Percentiles rank a stretch among this genome's conserved stretches.
Conservation (phyloP, 495 filamentous ascomycete genomes). For the Penicillium maclennaniae region DNA sequence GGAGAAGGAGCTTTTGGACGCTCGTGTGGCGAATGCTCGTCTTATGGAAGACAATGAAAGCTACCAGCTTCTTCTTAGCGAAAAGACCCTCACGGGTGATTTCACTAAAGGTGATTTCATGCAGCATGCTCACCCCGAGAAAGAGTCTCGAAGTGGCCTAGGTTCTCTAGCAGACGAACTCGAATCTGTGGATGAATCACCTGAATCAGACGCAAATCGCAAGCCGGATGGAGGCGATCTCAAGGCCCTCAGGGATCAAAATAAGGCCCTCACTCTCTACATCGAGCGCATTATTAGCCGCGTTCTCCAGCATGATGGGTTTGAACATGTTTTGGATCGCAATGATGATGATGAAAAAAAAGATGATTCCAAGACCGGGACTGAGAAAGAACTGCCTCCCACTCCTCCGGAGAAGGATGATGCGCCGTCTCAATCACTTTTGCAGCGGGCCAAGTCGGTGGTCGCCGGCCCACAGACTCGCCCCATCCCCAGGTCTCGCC, state of each 20-base stretch:
- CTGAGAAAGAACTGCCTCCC: constrained; percentile 81
- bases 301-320: constrained; percentile 87
- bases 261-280: constrained; percentile 93
- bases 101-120: constrained; percentile 85
- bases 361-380: constrained; percentile 22
- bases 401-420: constrained; percentile 65
- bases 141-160: constrained; percentile 38
- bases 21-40: constrained; percentile 88
- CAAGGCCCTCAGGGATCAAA: constrained; percentile 83
- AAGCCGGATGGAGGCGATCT: constrained; percentile 75
- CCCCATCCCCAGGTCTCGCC: constrained; percentile 53
- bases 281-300: constrained; percentile 98
- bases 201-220: constrained; percentile 54
- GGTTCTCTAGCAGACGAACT: constrained; percentile 86
- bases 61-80: constrained; percentile 88
- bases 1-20: constrained; percentile 82
- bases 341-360: constrained; percentile 56
- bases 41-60: constrained; percentile 98
- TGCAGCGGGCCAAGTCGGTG: constrained; percentile 80
- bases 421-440: constrained; percentile 48
- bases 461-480: constrained; percentile 40
- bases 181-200: constrained; percentile 55
- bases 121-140: constrained; percentile 43
- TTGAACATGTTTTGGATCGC: constrained; percentile 74
- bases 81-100: constrained; percentile 91